Evolutionary conservation across 225 moss, liverwort and hornwort genomes (phyloP).

Genomic region (Bryum argenteum): DNA sequence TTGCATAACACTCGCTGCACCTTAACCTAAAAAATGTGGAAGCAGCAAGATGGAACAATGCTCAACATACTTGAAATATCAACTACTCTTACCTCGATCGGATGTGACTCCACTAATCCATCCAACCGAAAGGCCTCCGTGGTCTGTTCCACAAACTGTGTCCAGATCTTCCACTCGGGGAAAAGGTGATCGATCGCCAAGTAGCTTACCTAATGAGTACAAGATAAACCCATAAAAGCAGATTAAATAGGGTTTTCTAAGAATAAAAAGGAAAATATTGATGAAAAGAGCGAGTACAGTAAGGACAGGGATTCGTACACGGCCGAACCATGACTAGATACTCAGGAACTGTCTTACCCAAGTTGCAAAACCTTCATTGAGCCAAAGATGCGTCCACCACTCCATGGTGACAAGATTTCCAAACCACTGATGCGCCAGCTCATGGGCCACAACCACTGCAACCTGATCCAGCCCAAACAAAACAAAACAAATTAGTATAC

Average conservation of each 20-base stretch:
- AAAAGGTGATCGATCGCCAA: constrained; percentile 76
- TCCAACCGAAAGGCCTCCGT: constrained; percentile 76
- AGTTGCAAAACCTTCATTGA: constrained; percentile 81
- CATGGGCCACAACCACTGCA: constrained; percentile 81
- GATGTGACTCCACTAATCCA: constrained; percentile 77
- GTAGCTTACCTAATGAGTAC: constrained; percentile 64
- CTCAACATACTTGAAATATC: constrained; percentile 9
- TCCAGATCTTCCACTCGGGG: constrained; percentile 77
- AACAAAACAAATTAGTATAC: neutral
- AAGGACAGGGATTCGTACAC: constrained; percentile 7
- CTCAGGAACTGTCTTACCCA: constrained; percentile 56
- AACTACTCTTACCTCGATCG: constrained; percentile 62
- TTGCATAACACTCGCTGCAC: constrained; percentile 2
- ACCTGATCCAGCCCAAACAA: constrained; percentile 46
- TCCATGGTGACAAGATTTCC: constrained; percentile 86
- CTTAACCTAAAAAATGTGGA: constrained; percentile 6
- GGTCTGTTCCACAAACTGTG: constrained; percentile 80
- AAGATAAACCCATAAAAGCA: constrained; percentile 12
- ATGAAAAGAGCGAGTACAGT: neutral
- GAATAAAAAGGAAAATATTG: neutral
- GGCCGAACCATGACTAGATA: neutral
- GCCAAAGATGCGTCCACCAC: constrained; percentile 88
- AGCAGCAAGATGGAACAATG: constrained; percentile 19
- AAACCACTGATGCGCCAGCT: constrained; percentile 84
- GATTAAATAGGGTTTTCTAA: neutral